These are phyloP conservation scores for Fusarium sp. DNA, from an alignment of 2,329 filamentous ascomycete species.

Conservation along the genomic window DNA sequence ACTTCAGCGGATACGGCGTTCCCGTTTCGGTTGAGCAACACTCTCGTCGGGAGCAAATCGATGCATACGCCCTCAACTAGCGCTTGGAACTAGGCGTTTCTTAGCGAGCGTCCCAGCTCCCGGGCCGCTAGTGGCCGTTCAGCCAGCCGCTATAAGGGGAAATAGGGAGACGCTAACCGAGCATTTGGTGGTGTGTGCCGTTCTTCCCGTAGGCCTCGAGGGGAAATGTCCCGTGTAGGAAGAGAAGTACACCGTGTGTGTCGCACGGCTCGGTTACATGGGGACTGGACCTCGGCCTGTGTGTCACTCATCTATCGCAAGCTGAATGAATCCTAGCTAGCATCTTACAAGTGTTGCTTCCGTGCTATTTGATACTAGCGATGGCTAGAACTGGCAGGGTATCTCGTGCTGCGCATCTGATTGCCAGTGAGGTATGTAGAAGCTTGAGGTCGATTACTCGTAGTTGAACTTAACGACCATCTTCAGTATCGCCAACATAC, in stretches of 20 bases:
- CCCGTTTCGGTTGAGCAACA: neutral
- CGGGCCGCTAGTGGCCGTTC: slow-evolving; percentile 1
- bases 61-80: neutral
- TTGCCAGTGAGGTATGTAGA: neutral
- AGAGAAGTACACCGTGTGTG: neutral
- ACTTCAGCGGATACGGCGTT: neutral
- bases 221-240: neutral
- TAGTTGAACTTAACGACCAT: neutral
- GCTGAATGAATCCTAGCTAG: neutral
- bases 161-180: neutral
- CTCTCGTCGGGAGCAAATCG: neutral
- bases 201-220: neutral
- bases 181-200: neutral
- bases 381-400: neutral
- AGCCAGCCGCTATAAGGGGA: neutral
- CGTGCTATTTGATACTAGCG: neutral
- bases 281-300: neutral
- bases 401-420: neutral
- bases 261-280: neutral
- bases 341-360: neutral
- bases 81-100: neutral
- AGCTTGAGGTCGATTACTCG: neutral
- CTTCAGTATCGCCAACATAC: neutral
- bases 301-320: neutral
- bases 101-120: neutral